A percentile compares a stretch with the other conserved stretches of the same genome.
Conservation (phyloP, 352 stramenopile genomes). For the Globisporangium heterothallicum region DNA sequence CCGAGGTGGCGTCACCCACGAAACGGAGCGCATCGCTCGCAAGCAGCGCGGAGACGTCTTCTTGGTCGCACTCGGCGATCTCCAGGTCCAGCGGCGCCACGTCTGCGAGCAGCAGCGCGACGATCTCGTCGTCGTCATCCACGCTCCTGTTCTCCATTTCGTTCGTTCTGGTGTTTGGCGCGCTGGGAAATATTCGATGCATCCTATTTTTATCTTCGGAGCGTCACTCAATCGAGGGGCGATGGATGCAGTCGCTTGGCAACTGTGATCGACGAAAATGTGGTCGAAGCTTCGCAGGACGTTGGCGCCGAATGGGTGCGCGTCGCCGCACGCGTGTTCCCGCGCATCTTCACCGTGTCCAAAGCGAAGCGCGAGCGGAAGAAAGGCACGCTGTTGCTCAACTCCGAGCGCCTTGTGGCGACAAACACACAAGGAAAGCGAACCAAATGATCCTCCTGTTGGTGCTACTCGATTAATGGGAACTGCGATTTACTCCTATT, state of each 20-base stretch:
- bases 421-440: conserved; percentile 34
- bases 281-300: neutral
- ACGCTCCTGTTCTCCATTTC: too few species aligned
- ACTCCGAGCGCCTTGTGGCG: conserved; percentile 26
- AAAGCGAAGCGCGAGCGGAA: conserved; percentile 63
- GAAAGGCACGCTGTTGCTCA: conserved; percentile 28
- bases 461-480: neutral
- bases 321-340: conserved; percentile 44
- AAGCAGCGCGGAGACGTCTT: neutral
- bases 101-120: neutral
- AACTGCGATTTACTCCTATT: neutral
- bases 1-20: neutral
- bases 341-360: conserved; percentile 42
- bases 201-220: too few species aligned
- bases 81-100: neutral
- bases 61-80: neutral
- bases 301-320: conserved; percentile 32
- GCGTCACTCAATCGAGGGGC: neutral
- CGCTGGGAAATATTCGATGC: too few species aligned
- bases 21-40: neutral
- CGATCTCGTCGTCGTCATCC: neutral
- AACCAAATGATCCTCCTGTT: too few species aligned
- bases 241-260: too few species aligned
- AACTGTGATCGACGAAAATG: conserved; percentile 7
- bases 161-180: too few species aligned